Conservation (phyloP, 805 yeast species). For the Sporopachydermia lactativora region DNA sequence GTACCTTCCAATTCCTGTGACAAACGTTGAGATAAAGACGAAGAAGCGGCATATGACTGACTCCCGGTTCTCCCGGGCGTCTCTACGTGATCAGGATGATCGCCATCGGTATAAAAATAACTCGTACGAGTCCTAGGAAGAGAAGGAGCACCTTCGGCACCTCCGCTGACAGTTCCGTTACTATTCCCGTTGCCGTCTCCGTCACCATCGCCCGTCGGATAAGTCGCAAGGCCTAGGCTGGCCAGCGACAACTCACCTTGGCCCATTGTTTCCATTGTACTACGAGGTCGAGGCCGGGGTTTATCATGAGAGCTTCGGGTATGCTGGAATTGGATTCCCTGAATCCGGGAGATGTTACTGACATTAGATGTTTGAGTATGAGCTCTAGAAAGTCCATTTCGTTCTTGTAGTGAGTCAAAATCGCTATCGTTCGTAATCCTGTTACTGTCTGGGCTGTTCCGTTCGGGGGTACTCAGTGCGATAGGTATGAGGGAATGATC, state of each 20-base stretch:
- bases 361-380: background rate
- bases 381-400: too few relatives aligned
- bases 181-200: background rate
- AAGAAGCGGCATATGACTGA: background rate
- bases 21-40: background rate
- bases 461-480: background rate
- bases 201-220: background rate
- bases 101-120: too few relatives aligned
- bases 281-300: slow-evolving; percentile 6
- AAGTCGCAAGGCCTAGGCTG: slow-evolving; percentile 9
- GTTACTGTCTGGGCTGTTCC: background rate
- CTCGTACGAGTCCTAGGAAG: too few relatives aligned
- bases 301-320: background rate
- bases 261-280: slow-evolving; percentile 18
- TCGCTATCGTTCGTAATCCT: too few relatives aligned
- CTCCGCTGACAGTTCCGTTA: background rate
- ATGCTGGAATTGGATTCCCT: background rate
- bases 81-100: too few relatives aligned
- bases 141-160: background rate
- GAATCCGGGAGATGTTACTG: background rate
- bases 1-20: background rate
- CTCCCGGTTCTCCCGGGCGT: background rate
- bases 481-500: too few relatives aligned
- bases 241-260: slow-evolving; percentile 19
- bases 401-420: too few relatives aligned